A percentile compares a stretch with the other conserved stretches of the same genome.
Conservation (phyloP, 1,284 basidiomycete species). For the Stereum hirsutum region DNA sequence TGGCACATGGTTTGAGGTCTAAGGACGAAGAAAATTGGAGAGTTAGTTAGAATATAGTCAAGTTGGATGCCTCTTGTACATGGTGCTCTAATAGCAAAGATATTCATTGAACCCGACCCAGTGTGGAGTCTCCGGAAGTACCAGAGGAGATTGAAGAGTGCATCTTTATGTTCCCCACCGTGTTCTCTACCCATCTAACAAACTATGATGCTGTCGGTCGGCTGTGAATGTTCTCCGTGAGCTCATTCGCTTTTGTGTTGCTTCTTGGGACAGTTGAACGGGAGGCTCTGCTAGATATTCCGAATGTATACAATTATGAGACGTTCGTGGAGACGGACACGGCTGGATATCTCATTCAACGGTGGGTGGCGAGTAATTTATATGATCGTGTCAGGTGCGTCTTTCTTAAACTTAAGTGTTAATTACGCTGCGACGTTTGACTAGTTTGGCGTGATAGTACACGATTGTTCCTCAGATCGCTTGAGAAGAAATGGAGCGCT, state of each 20-base stretch:
- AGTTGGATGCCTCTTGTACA: no score
- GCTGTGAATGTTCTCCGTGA: not conserved
- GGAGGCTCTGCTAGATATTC: conserved; percentile 77
- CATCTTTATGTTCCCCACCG: conserved; percentile 13
- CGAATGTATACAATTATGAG: conserved; percentile 88
- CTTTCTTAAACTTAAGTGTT: not conserved
- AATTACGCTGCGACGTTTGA: not conserved
- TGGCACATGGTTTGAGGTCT: no score
- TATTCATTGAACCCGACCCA: conserved; percentile 75
- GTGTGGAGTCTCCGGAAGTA: conserved; percentile 52
- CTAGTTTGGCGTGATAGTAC: conserved; percentile 48
- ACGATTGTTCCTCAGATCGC: conserved; percentile 82
- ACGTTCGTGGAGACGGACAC: conserved; percentile 92
- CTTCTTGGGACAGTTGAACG: conserved; percentile 53
- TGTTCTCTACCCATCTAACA: no score
- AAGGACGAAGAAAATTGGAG: no score
- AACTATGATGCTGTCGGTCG: no score
- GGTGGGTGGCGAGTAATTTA: conserved; percentile 91
- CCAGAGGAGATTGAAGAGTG: conserved; percentile 57
- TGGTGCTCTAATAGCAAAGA: conserved; percentile 72
- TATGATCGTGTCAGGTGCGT: conserved; percentile 95
- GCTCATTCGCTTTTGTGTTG: not conserved
- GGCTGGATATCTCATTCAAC: conserved; percentile 91
- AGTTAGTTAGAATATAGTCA: no score
- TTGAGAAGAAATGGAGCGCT: conserved; percentile 98